Evolutionary conservation across 148 eudicot genomes (phyloP), one percentile per base, ranked within the genome.

Genomic region (Dysphania ambrosioides): DNA sequence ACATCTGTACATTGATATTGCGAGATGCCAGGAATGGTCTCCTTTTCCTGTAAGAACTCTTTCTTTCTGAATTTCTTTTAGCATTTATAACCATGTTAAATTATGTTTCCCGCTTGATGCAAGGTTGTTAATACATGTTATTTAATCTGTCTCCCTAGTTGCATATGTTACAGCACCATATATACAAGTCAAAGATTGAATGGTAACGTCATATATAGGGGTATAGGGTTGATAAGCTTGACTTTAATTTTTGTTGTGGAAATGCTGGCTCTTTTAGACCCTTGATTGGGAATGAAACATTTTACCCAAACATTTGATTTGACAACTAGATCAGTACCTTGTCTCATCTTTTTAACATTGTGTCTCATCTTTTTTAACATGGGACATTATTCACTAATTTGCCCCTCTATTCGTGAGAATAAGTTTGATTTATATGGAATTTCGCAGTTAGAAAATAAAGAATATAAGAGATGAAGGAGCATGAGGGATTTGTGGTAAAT

Each of bases 1-100:
- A 78, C 94, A 92, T 85, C 81, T 95, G 29, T 95, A 90, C 85
- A 83, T 95, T 68, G 99, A 92, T 82, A 86, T 91, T 30, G 99
- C 99, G 60, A 89, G 91, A 29, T 88, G 75, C 73, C 88, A 87
- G 76, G 92, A 83, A 80, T 82, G 76, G 81, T 87, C 93, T 68
- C 80, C 79, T 40, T 78, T 88, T 26, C 84, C 80, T 70, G 98
- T 94, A 87, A 90, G 97, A 71, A 27, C 66, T 63, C 51, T 32
- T 41, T 32, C 36, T 27, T 62, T 66, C 62, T 36, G 19, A 36
- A 32, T 70, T 59, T 60, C 2, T 55, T 66, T 8, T 68, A 8
- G 30, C 29, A 40, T 27, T 29, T 66, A n/a, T 34, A 0, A 5
- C 29, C 27, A 2, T 13, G 24, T 78, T 65, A 29, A 55, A 31